A percentile compares a stretch with the other conserved stretches of the same genome.
These are phyloP conservation scores for Paspalum notatum DNA, from an alignment of 176 grass and related monocot genomes.

Conservation along the genomic window DNA sequence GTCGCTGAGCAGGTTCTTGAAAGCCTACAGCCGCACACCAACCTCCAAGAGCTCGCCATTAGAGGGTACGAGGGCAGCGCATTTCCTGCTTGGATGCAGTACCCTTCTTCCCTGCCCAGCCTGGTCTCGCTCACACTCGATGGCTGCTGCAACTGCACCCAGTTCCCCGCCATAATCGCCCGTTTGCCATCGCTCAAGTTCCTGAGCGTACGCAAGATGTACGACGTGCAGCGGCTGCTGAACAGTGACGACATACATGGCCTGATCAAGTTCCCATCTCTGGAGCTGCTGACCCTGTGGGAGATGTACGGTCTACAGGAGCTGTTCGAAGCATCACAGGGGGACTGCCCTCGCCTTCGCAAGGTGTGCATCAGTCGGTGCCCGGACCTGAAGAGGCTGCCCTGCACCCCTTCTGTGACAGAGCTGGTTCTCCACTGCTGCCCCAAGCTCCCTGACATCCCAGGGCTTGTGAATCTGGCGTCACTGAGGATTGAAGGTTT, in stretches of 20 bases:
- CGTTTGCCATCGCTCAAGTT: constrained; percentile 33
- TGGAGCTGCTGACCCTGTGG: constrained; percentile 42
- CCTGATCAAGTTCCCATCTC: not conserved
- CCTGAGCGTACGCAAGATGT: constrained; percentile 12
- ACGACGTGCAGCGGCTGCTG: not conserved
- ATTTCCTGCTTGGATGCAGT: constrained; percentile 43
- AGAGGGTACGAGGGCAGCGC: constrained; percentile 30
- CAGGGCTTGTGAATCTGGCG: not conserved
- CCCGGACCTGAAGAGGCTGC: constrained; percentile 7
- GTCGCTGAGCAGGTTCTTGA: constrained; percentile 26
- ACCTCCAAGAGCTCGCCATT: constrained; percentile 36
- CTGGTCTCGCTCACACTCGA: constrained; percentile 35
- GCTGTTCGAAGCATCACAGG: constrained; percentile 15
- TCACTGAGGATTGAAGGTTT: constrained; percentile 41
- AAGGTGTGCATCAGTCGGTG: constrained; percentile 46
- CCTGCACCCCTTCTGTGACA: constrained; percentile 8
- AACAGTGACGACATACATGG: not conserved
- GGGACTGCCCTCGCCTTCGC: constrained; percentile 28
- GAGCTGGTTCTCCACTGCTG: constrained; percentile 46
- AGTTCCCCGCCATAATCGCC: constrained; percentile 19
- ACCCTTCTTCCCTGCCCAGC: constrained; percentile 11
- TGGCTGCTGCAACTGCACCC: constrained; percentile 37
- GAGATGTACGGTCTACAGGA: constrained; percentile 50
- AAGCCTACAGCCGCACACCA: constrained; percentile 27
- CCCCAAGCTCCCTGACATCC: constrained; percentile 23